A percentile compares a stretch with the other conserved stretches of the same genome.
phyloP scores from a whole-genome alignment of 2,329 filamentous ascomycete species.

The Fonsecaea multimorphosa region DNA sequence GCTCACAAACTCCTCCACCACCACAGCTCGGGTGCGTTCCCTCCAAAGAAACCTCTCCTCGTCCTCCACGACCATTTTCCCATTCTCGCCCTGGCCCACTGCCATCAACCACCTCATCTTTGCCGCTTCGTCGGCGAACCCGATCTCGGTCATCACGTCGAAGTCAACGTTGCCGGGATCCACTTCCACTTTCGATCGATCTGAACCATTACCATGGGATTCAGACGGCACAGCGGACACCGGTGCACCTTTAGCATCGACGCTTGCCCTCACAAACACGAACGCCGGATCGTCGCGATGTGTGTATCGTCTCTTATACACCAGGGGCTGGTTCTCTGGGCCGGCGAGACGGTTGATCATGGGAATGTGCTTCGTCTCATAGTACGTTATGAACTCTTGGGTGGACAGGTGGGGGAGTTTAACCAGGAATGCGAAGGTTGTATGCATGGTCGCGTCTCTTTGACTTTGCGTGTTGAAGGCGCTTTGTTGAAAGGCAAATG shows the following conservation, averaged over 20 bases:
- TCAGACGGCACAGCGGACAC: not conserved
- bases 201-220: not conserved
- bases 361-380: constrained; percentile 15
- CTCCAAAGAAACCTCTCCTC: constrained; percentile 16
- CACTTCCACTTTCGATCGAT: not conserved
- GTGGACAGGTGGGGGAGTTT: constrained; percentile 9
- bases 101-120: constrained; percentile 4
- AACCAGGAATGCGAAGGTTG: constrained; percentile 8
- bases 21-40: constrained; percentile 8
- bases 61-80: constrained; percentile 2
- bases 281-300: constrained; percentile 13
- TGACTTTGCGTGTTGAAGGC: not conserved
- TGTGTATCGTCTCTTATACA: constrained; percentile 15
- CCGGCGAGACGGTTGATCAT: constrained; percentile 17
- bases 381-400: constrained; percentile 13
- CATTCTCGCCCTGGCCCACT: not conserved
- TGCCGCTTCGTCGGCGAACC: constrained; percentile 6
- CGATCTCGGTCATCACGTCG: constrained; percentile 13
- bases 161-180: constrained; percentile 6
- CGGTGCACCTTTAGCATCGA: constrained; percentile 1
- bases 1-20: constrained; percentile 9
- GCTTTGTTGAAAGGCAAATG: not conserved
- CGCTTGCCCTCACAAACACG: not conserved
- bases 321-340: constrained; percentile 13
- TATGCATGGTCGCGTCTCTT: constrained; percentile 2